A percentile compares a stretch with the other conserved stretches of the same genome.
Conservation (phyloP, 2,329 filamentous ascomycete species). For the Diaporthe sp. region DNA sequence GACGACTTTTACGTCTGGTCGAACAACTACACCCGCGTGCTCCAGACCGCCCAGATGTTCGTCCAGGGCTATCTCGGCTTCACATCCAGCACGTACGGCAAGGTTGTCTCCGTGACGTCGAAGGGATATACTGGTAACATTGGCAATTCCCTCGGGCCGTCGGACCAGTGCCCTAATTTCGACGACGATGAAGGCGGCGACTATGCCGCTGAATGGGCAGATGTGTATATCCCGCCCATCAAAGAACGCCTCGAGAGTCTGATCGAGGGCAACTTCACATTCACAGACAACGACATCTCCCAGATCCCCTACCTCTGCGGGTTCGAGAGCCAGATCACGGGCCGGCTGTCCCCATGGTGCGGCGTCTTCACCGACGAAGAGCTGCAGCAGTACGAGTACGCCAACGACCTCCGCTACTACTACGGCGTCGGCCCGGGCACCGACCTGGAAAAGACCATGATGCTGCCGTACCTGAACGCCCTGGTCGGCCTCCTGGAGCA, state of each 20-base stretch:
- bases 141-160: conserved; percentile 72
- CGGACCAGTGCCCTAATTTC: conserved; percentile 71
- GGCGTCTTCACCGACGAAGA: conserved; percentile 70
- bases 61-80: conserved; percentile 69
- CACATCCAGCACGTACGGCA: conserved; percentile 62
- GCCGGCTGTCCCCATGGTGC: conserved; percentile 71
- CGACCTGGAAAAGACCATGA: conserved; percentile 64
- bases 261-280: conserved; percentile 63
- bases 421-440: conserved; percentile 71
- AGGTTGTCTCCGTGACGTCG: conserved; percentile 67
- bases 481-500: conserved; percentile 63
- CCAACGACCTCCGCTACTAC: conserved; percentile 75
- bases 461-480: conserved; percentile 69
- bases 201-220: conserved; percentile 58
- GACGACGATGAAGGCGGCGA: conserved; percentile 61
- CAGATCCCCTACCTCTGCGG: conserved; percentile 76
- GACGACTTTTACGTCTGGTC: conserved; percentile 69
- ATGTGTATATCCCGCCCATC: conserved; percentile 63
- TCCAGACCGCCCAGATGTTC: conserved; percentile 72
- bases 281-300: conserved; percentile 63
- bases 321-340: conserved; percentile 76
- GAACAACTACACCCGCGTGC: conserved; percentile 72
- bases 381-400: conserved; percentile 72
- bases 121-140: conserved; percentile 61
- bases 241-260: conserved; percentile 63